Percentiles rank a stretch among this genome's conserved stretches.
Conservation (phyloP, 2,329 filamentous ascomycete genomes). For the Mycosphaerelloides madeirae region DNA sequence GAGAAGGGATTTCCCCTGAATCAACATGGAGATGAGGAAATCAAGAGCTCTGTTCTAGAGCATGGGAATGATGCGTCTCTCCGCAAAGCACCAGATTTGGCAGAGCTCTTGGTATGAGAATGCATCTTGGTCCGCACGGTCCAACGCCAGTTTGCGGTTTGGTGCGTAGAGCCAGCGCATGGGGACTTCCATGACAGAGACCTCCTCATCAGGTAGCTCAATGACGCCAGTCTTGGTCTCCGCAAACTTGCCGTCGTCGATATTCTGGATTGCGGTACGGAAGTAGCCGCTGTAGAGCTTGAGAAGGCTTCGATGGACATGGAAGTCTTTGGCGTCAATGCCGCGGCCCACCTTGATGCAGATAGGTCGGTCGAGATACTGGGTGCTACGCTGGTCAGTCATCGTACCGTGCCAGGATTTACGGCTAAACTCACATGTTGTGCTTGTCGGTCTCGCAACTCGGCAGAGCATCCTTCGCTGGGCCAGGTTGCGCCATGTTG, state of each 20-base stretch:
- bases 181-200: conserved; percentile 12
- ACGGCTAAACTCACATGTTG: background rate
- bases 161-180: conserved; percentile 17
- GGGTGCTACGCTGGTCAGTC: background rate
- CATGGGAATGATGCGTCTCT: conserved; percentile 3
- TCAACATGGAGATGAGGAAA: background rate
- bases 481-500: background rate
- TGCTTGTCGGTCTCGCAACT: background rate
- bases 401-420: too few species aligned
- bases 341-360: conserved; percentile 11
- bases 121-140: background rate
- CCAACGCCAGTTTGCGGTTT: background rate
- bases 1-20: background rate
- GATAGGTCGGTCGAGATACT: conserved; percentile 2
- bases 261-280: conserved; percentile 12
- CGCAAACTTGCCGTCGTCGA: conserved; percentile 9
- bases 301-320: conserved; percentile 17
- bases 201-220: conserved; percentile 11
- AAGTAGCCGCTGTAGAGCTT: conserved; percentile 22
- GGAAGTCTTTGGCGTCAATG: conserved; percentile 6
- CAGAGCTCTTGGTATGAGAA: background rate
- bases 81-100: conserved; percentile 13
- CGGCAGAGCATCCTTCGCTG: background rate
- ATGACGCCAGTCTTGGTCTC: conserved; percentile 9
- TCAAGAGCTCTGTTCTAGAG: conserved; percentile 4